Evolutionary conservation across 2,329 filamentous ascomycete genomes (phyloP).

Genomic region (Aspergillus sp.): DNA sequence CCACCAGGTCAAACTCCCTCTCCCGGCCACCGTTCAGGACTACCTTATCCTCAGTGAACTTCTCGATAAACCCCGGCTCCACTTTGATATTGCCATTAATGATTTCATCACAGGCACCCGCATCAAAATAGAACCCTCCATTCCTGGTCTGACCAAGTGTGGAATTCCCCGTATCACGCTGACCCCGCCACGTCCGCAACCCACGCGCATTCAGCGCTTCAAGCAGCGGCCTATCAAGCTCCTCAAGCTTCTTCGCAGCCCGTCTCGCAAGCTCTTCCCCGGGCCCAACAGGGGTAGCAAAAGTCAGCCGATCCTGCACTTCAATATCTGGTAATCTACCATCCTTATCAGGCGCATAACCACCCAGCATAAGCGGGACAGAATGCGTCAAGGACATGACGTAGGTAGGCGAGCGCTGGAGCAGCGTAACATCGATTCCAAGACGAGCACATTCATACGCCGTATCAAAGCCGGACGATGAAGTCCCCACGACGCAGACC

Average conservation of each 20-base stretch:
- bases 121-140: conserved; percentile 33
- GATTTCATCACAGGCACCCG: conserved; percentile 29
- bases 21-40: conserved; percentile 33
- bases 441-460: conserved; percentile 26
- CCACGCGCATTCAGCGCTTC: conserved; percentile 27
- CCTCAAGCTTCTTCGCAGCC: conserved; percentile 17
- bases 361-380: conserved; percentile 28
- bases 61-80: conserved; percentile 14
- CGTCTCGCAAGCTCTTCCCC: conserved; percentile 20
- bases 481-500: conserved; percentile 31
- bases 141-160: conserved; percentile 32
- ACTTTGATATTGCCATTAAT: conserved; percentile 32
- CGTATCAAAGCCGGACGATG: conserved; percentile 30
- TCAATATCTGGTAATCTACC: background rate
- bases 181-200: conserved; percentile 34
- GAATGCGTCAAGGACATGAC: conserved; percentile 26
- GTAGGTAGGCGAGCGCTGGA: conserved; percentile 34
- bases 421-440: conserved; percentile 29
- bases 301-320: background rate
- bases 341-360: conserved; percentile 17
- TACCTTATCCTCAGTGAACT: conserved; percentile 26
- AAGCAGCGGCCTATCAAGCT: conserved; percentile 24
- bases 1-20: conserved; percentile 32
- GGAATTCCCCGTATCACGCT: conserved; percentile 33
- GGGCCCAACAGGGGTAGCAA: background rate